A percentile compares a stretch with the other conserved stretches of the same genome.
Conservation (phyloP, 2,329 filamentous ascomycete genomes). For the Alternaria triticimaculans region DNA sequence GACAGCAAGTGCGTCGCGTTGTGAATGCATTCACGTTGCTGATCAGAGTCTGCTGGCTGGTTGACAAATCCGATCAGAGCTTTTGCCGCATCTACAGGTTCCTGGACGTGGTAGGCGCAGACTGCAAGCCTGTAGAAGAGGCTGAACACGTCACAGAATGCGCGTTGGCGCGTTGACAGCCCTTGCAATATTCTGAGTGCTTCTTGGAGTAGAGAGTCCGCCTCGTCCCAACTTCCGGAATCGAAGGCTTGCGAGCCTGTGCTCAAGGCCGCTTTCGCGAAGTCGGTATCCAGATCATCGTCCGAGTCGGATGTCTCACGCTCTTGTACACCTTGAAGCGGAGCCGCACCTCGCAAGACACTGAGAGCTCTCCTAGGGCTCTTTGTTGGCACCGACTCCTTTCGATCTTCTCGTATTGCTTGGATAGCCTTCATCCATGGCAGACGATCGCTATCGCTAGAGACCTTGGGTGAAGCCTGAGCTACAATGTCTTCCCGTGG, state of each 20-base stretch:
- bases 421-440: conserved; percentile 18
- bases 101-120: conserved; percentile 33
- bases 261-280: conserved; percentile 34
- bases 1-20: conserved; percentile 35
- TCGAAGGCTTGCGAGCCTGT: conserved; percentile 33
- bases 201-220: conserved; percentile 35
- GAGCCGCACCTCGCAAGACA: neutral
- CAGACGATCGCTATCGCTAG: neutral
- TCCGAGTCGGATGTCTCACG: conserved; percentile 20
- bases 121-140: conserved; percentile 37
- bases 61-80: conserved; percentile 27
- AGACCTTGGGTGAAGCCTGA: neutral
- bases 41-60: conserved; percentile 21
- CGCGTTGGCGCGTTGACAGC: conserved; percentile 22
- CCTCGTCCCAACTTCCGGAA: conserved; percentile 28
- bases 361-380: neutral
- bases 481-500: neutral
- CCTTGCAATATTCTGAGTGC: conserved; percentile 31
- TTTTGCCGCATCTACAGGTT: conserved; percentile 24
- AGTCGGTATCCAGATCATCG: conserved; percentile 34
- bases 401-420: conserved; percentile 6
- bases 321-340: neutral
- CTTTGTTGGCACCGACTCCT: neutral
- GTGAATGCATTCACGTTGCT: conserved; percentile 20
- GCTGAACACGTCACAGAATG: conserved; percentile 31